Base-by-base conservation (phyloP, 1,139 yeast species). In the Geotrichum reessii region DNA sequence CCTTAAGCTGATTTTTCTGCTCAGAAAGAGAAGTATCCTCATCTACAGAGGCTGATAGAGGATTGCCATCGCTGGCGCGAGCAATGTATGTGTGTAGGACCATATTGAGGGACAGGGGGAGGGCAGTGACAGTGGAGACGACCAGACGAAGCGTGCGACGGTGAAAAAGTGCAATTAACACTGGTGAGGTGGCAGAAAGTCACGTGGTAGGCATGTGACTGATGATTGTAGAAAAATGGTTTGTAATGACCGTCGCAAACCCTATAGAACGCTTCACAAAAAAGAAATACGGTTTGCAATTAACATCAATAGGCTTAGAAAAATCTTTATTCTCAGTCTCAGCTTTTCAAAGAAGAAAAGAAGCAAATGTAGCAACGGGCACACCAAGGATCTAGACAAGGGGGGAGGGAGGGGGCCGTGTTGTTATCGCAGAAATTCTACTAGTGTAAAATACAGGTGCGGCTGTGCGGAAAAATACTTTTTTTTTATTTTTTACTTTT, bases 21-120 rank as follows among this genome's bases (percentile, higher is more conserved):
- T 89, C 95, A 49, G 78, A 71, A 57, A 92, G 76, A 14, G 77
- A 61, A 11, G 65, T 63, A 63, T 85, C 87, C 65, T 91, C 96
- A 68, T 92, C 98, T 17, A 90, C 93, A 1, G 96, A 87, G n/a
- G 96, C 96, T 63, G 95, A 85, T 60, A 92, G 78, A 21, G 98
- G 97, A 61, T 91, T 84, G 2, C 93, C 73, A 54, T 73, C 76
- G 50, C 64, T 57, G 27, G 61, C 62, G 52, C 71, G 63, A 8
- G 69, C 70, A 44, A 68, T 68, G 61, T 62, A 65, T 46, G 70
- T 67, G 40, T 68, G 65, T 21, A 67, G 59, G 44, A 67, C 69
- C 71, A 68, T 67, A 37, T 49, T 63, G 1, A 37, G 5, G 17
- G 42, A 19, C 44, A 14, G 44, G 44, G 21, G n/a, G n/a, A 14